Base-by-base conservation (phyloP, 2,329 filamentous ascomycete genomes). In the Aspergillus caelatus region DNA sequence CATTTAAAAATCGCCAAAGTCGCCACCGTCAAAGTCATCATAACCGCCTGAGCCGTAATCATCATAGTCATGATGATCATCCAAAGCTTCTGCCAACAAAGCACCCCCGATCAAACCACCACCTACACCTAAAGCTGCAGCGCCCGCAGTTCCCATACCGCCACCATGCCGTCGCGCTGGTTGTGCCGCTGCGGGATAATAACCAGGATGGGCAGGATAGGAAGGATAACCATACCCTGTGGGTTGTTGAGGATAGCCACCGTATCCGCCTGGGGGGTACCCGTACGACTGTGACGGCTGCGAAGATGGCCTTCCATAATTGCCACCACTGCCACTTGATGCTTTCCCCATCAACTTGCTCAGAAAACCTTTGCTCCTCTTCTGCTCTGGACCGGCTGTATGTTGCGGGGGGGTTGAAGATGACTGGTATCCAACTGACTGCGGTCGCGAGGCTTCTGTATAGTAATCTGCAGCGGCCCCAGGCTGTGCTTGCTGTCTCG, bases 91-190 rank as follows among this genome's bases (percentile, higher is more conserved):
- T 2, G 84, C 89, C 36, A 96, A 78, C 71, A 96, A 66, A 65
- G 88, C 86, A 61, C 93, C 93, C 70, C 93, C 94, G 1, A 97
- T 71, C 74, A 97, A 73, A 77, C 93, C 93, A 67, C 90, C 93
- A 69, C 93, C 93, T 4, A 92, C 77, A 80, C 93, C 93, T 50
- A 96, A 81, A 26, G 91, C 91, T 10, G 89, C 88, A 58, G 89
- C 92, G 55, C 91, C 92, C 12, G 84, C 87, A 64, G 86, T 84
- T n/a, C 92, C 91, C 79, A 94, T 82, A 5, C 83, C 80, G 34
- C 81, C 80, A 28, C 79, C 75, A 52, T 68, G 68, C 59, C 78
- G 79, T 70, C 82, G 83, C 64, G 80, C 83, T 62, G 80, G 78
- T 30, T 74, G 74, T 66, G 77, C 77, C 65, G 76, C 76, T 65